Conservation (phyloP, 306 rosid species). For the Aeschynomene evenia region DNA sequence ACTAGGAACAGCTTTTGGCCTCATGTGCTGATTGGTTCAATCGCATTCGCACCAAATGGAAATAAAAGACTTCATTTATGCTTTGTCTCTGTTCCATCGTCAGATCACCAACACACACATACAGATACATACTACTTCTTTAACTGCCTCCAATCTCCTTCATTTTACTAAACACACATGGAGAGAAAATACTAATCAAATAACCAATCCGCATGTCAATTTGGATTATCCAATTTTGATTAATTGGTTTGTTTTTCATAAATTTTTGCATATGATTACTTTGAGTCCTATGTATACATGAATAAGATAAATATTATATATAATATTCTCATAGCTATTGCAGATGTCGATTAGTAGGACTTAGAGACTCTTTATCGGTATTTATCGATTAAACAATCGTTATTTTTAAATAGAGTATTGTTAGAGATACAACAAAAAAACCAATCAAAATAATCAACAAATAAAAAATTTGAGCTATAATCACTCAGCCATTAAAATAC, state of each 20-base stretch:
- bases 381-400: no score
- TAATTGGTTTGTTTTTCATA: not conserved
- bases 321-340: no score
- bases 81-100: not conserved
- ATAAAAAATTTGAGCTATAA: no score
- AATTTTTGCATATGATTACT: slow-evolving; percentile 1
- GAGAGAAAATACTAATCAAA: not conserved
- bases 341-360: no score
- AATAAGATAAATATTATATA: no score
- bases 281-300: no score
- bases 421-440: no score
- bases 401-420: no score
- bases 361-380: no score
- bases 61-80: not conserved
- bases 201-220: slow-evolving; percentile 9
- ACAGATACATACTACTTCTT: no score
- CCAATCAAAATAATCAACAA: no score
- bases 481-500: no score
- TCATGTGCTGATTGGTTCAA: slow-evolving; percentile 43
- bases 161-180: not conserved
- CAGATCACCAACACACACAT: not conserved
- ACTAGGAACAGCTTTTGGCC: slow-evolving; percentile 58
- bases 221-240: slow-evolving; percentile 11
- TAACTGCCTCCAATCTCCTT: not conserved
- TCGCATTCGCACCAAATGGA: slow-evolving; percentile 49